These are phyloP conservation scores for Ophiosphaerella herpotricha DNA, from an alignment of 2,329 filamentous ascomycete species.

Conservation along the genomic window DNA sequence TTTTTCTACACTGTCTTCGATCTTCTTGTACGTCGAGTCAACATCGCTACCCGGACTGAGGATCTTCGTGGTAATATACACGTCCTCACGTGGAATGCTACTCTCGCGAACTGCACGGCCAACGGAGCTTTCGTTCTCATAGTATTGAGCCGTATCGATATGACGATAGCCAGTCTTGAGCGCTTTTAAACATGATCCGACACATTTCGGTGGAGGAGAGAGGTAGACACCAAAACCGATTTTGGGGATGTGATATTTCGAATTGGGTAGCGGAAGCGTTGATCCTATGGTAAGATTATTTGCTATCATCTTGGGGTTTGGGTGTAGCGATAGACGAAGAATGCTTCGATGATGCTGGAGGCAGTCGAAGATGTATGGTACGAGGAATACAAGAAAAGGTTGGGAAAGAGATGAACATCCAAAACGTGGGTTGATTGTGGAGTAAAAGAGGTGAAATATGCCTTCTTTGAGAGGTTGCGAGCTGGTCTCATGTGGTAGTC, in stretches of 20 bases:
- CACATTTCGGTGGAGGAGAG: constrained; percentile 59
- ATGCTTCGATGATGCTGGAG: constrained; percentile 8
- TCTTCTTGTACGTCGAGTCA: constrained; percentile 63
- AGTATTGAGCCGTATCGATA: constrained; percentile 71
- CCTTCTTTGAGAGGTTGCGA: constrained; percentile 1
- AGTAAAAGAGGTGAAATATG: not conserved
- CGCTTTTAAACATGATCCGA: constrained; percentile 62
- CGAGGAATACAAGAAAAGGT: constrained; percentile 2
- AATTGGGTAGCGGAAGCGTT: constrained; percentile 56
- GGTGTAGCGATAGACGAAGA: constrained; percentile 5
- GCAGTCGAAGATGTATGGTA: not conserved
- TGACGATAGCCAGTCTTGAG: constrained; percentile 65
- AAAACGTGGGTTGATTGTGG: not conserved
- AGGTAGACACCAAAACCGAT: constrained; percentile 76
- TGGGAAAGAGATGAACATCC: constrained; percentile 14
- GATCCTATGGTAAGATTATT: constrained; percentile 51
- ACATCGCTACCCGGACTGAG: constrained; percentile 57
- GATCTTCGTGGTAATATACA: constrained; percentile 76
- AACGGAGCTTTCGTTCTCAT: constrained; percentile 70
- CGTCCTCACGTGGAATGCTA: constrained; percentile 59
- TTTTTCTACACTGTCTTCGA: constrained; percentile 66
- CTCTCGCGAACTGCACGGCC: constrained; percentile 65
- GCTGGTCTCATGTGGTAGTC: constrained; percentile 10
- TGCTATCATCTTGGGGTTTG: constrained; percentile 18
- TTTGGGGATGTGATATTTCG: constrained; percentile 61